Conservation (phyloP, 306 rosid species). For the Fagus sylvatica region DNA sequence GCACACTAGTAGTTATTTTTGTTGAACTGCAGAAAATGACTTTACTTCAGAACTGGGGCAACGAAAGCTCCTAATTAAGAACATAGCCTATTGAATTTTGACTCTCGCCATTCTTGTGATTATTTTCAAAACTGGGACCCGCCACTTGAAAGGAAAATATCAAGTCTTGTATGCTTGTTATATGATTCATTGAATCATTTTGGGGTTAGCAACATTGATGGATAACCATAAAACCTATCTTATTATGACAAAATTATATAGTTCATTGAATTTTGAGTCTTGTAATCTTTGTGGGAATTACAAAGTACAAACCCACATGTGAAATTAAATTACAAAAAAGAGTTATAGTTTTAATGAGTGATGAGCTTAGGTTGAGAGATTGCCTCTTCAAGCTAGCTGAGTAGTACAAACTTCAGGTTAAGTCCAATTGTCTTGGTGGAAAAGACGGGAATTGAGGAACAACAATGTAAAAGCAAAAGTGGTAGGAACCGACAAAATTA, state of each 20-base stretch:
- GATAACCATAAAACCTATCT: too few relatives aligned
- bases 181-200: constrained; percentile 3
- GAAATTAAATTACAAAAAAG: not conserved
- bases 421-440: not conserved
- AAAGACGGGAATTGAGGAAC: not conserved
- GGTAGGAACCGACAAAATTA: not conserved
- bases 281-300: not conserved
- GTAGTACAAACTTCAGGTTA: not conserved
- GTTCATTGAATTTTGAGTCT: constrained; percentile 5
- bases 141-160: constrained; percentile 4
- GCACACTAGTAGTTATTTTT: not conserved
- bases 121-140: constrained; percentile 20
- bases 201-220: not conserved
- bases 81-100: too few relatives aligned
- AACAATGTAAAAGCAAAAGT: not conserved
- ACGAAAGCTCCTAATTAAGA: not conserved
- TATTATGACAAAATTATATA: too few relatives aligned
- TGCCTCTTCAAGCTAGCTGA: not conserved
- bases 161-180: not conserved
- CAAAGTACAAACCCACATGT: not conserved
- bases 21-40: not conserved
- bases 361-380: not conserved
- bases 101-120: not conserved
- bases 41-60: not conserved
- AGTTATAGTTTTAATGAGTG: not conserved